Evolutionary conservation across 2,329 filamentous ascomycete species (phyloP).

Genomic region (Penicillium janthinellum): DNA sequence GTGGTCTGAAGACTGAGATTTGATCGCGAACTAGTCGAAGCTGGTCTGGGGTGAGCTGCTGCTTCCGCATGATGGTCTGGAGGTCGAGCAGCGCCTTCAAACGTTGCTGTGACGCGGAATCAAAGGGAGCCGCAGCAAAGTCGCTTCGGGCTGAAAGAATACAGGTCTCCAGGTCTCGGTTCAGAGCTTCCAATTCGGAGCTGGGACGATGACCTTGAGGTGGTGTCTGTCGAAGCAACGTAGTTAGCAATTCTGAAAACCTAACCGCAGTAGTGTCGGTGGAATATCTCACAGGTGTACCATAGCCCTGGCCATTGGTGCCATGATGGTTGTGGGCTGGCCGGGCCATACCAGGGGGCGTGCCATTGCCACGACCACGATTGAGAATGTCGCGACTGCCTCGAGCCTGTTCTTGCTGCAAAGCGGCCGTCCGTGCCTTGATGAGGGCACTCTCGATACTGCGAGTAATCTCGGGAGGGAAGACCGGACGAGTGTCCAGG

Average conservation of each 20-base stretch:
- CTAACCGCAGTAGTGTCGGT: no score
- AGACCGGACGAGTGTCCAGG: conserved; percentile 88
- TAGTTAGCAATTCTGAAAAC: conserved; percentile 16
- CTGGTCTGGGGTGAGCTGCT: conserved; percentile 77
- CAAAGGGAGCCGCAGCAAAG: conserved; percentile 74
- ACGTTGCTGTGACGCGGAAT: conserved; percentile 74
- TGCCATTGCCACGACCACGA: conserved; percentile 53
- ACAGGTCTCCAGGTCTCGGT: conserved; percentile 78
- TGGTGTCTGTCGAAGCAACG: conserved; percentile 27
- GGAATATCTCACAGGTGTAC: conserved; percentile 19
- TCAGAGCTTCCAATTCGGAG: conserved; percentile 69
- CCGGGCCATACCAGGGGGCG: conserved; percentile 53
- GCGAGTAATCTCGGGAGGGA: conserved; percentile 79
- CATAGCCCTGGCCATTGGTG: conserved; percentile 33
- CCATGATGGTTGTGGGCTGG: conserved; percentile 29
- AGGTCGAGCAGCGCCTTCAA: conserved; percentile 84
- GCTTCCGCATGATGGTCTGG: conserved; percentile 75
- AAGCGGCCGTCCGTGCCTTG: conserved; percentile 68
- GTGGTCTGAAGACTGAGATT: conserved; percentile 69
- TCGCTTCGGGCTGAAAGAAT: conserved; percentile 73
- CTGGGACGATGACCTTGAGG: conserved; percentile 41
- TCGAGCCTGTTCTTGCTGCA: conserved; percentile 53
- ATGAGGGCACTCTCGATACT: conserved; percentile 93
- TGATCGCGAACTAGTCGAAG: conserved; percentile 82
- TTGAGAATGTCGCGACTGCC: conserved; percentile 59